Evolutionary conservation across 495 filamentous ascomycete genomes (phyloP), one percentile per base, ranked within the genome.

Genomic region (Penicillium cosmopolitanum): DNA sequence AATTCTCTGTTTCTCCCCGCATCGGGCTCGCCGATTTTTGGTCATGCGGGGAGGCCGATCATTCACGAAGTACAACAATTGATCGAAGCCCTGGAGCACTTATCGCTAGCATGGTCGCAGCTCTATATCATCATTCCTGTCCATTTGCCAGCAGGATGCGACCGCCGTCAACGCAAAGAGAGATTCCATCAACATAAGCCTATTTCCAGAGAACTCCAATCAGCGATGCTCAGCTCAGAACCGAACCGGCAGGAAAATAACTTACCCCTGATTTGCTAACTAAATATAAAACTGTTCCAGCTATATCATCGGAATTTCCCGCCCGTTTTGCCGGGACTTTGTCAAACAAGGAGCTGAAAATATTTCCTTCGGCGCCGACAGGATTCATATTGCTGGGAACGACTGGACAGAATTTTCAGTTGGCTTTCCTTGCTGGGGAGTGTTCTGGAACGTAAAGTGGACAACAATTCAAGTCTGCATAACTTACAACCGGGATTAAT

Each of bases 341-440:
- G 10, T 78, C 71, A 18, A 80, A 77, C 36, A 80, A 59, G 13
- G 68, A 53, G 31, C 70, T 71, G 54, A 80, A 80, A 4, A 80
- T 74, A 57, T 80, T 77, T 5, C 75, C 75, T 40, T 69, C 71
- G 8, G 66, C 66, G 0, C 76, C 76, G 12, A 80, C 70, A 1
- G 76, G 77, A 52, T 80, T 80, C 77, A 80, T 80, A 23, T 76
- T 77, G 44, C 74, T 79, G 0, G 78, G 78, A 2, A 78, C 73
- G 58, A 79, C 77, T 79, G 13, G 9, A 43, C 3, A 21, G 12
- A 9, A 15, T 1, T 16, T 15, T 5, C 8, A 8, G 5, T 31
- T 31, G 1, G 8, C 8, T 31, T 31, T 31, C 28, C 28, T 31
- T 7, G 28, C 8, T 31, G 28, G 4, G 28, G 28, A 31, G 5